These are phyloP conservation scores for Bullera alba DNA, from an alignment of 768 basidiomycete species.

Conservation along the genomic window DNA sequence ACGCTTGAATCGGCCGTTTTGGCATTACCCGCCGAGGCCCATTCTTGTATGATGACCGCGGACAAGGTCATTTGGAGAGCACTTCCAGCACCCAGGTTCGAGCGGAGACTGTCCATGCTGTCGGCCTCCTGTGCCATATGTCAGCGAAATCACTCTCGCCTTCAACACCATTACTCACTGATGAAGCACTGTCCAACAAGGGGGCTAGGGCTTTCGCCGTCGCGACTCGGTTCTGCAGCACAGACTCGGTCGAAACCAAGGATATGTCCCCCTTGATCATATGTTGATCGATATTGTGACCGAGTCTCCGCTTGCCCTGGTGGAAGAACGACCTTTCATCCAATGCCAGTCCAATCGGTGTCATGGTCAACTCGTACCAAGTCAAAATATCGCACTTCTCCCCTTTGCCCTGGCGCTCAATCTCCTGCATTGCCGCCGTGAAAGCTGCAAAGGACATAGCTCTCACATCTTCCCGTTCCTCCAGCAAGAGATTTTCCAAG, in stretches of 20 bases:
- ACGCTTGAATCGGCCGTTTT: conserved; percentile 51
- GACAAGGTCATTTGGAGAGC: conserved; percentile 84
- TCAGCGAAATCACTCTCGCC: background rate
- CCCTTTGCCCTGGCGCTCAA: conserved; percentile 23
- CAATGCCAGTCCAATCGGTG: conserved; percentile 73
- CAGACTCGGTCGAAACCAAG: conserved; percentile 66
- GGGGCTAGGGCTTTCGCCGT: conserved; percentile 67
- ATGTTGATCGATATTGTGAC: conserved; percentile 92
- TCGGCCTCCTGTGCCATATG: background rate
- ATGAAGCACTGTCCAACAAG: conserved; percentile 34
- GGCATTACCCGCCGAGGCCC: conserved; percentile 54
- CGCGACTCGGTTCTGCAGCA: conserved; percentile 71
- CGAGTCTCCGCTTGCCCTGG: conserved; percentile 48
- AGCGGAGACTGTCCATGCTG: too few species aligned
- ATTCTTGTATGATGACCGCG: conserved; percentile 84
- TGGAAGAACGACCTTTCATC: conserved; percentile 64
- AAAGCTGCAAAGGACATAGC: conserved; percentile 65
- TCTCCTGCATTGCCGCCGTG: conserved; percentile 61
- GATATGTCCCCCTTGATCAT: conserved; percentile 87
- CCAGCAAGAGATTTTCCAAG: conserved; percentile 87
- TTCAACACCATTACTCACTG: conserved; percentile 44
- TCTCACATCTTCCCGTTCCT: conserved; percentile 80
- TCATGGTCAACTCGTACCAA: conserved; percentile 86
- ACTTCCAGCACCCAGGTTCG: conserved; percentile 76
- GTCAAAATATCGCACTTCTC: conserved; percentile 44